These are phyloP conservation scores for Panellus pusillus DNA, from an alignment of 768 basidiomycete species.

Conservation along the genomic window DNA sequence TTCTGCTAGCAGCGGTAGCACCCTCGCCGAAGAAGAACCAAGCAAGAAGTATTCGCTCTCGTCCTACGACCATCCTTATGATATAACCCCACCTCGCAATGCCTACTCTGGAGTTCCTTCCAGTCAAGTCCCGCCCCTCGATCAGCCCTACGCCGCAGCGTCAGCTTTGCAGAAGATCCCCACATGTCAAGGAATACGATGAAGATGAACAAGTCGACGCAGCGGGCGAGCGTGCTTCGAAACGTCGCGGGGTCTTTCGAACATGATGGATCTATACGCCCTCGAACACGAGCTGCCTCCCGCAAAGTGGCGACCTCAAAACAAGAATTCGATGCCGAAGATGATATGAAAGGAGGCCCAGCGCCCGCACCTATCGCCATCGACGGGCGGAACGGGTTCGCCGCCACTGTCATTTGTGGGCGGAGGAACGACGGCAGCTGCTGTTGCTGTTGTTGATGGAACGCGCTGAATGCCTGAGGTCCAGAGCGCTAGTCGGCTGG, in stretches of 20 bases:
- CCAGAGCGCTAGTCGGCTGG: constrained; percentile 38
- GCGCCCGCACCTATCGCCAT: constrained; percentile 21
- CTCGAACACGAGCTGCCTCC: constrained; percentile 28
- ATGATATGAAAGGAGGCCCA: constrained; percentile 18
- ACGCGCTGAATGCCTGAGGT: constrained; percentile 48
- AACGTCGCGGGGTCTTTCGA: constrained; percentile 49
- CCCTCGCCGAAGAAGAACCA: constrained; percentile 30
- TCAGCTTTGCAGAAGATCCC: constrained; percentile 41
- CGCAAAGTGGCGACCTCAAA: constrained; percentile 2
- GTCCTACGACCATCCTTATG: constrained; percentile 61
- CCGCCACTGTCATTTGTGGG: constrained; percentile 37
- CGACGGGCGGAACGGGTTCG: constrained; percentile 33
- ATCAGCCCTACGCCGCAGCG: constrained; percentile 31
- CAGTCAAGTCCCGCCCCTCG: constrained; percentile 24
- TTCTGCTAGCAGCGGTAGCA: constrained; percentile 39
- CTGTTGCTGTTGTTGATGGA: constrained; percentile 21
- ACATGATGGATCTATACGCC: constrained; percentile 53
- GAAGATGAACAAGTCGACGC: constrained; percentile 25
- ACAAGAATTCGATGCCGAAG: constrained; percentile 16
- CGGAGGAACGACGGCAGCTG: constrained; percentile 30
- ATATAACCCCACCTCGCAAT: constrained; percentile 53
- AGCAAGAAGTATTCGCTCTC: constrained; percentile 48
- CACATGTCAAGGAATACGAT: constrained; percentile 24
- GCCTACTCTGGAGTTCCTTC: constrained; percentile 35
- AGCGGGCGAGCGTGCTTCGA: constrained; percentile 34